These are phyloP conservation scores for Penicillium pulvis DNA, from an alignment of 495 filamentous ascomycete species.

Conservation along the genomic window DNA sequence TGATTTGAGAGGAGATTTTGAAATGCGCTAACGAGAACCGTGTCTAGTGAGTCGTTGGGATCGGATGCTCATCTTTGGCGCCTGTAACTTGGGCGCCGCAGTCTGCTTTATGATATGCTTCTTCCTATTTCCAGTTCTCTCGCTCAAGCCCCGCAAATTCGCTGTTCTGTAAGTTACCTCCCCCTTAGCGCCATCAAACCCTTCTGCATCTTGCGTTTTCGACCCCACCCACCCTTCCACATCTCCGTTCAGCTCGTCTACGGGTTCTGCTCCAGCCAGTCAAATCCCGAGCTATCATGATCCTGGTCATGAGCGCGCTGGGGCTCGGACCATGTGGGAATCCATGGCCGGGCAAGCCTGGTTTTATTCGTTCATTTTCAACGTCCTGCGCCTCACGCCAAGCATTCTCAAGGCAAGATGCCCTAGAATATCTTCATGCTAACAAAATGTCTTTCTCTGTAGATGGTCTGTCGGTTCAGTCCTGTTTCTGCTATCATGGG, in stretches of 20 bases:
- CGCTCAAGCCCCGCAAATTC: slow-evolving; percentile 85
- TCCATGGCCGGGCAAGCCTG: slow-evolving; percentile 5
- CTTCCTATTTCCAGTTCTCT: slow-evolving; percentile 78
- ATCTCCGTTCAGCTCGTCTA: slow-evolving; percentile 2
- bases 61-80: slow-evolving; percentile 85
- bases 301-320: slow-evolving; percentile 25
- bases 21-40: slow-evolving; percentile 24
- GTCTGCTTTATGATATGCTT: slow-evolving; percentile 94
- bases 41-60: slow-evolving; percentile 94
- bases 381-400: slow-evolving; percentile 29
- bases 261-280: slow-evolving; percentile 14
- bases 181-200: slow-evolving; percentile 9
- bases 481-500: slow-evolving; percentile 91
- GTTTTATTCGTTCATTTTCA: slow-evolving; percentile 16
- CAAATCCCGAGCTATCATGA: slow-evolving; percentile 19
- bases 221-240: slow-evolving; percentile 7
- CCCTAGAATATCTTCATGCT: slow-evolving; percentile 20
- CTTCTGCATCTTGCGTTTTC: slow-evolving; percentile 8
- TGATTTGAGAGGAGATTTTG: slow-evolving; percentile 19
- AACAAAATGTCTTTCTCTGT: slow-evolving; percentile 26
- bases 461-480: slow-evolving; percentile 95
- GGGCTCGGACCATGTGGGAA: slow-evolving; percentile 31
- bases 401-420: slow-evolving; percentile 20
- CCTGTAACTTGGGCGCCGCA: slow-evolving; percentile 86
- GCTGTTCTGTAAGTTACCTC: slow-evolving; percentile 83